phyloP scores from a whole-genome alignment of 352 stramenopile species.

The Phytopythium aichiense region DNA sequence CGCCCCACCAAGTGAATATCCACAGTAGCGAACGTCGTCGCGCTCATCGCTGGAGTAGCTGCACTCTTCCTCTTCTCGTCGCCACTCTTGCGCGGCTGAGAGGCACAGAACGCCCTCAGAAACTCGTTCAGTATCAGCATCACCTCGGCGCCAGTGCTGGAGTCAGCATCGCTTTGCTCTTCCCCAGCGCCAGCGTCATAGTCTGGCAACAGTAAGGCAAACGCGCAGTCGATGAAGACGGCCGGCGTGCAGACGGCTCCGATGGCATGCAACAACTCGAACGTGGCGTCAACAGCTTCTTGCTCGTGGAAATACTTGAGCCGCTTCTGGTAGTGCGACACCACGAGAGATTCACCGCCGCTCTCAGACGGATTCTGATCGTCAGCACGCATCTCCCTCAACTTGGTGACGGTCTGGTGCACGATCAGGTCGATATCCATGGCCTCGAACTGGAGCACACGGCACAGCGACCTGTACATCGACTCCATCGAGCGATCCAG shows the following conservation, averaged over 20 bases:
- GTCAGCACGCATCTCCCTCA: background rate
- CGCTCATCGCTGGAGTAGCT: background rate
- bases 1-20: conserved; percentile 66
- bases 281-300: conserved; percentile 39
- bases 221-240: conserved; percentile 63
- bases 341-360: conserved; percentile 18
- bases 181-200: background rate
- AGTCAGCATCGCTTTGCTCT: conserved; percentile 5
- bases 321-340: conserved; percentile 80
- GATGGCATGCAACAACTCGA: conserved; percentile 44
- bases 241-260: conserved; percentile 45
- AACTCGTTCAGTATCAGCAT: conserved; percentile 69
- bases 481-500: conserved; percentile 49
- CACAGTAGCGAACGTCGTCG: conserved; percentile 10
- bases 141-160: conserved; percentile 22
- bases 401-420: conserved; percentile 28
- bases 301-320: conserved; percentile 72
- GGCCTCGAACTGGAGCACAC: conserved; percentile 51
- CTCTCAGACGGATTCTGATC: background rate
- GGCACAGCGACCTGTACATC: conserved; percentile 43
- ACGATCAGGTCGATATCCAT: conserved; percentile 76
- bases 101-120: conserved; percentile 26
- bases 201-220: conserved; percentile 27
- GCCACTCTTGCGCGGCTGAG: background rate
- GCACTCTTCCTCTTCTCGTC: background rate